Base-by-base conservation (phyloP, 345 rosid genomes). In the Melastoma malabathricum region DNA sequence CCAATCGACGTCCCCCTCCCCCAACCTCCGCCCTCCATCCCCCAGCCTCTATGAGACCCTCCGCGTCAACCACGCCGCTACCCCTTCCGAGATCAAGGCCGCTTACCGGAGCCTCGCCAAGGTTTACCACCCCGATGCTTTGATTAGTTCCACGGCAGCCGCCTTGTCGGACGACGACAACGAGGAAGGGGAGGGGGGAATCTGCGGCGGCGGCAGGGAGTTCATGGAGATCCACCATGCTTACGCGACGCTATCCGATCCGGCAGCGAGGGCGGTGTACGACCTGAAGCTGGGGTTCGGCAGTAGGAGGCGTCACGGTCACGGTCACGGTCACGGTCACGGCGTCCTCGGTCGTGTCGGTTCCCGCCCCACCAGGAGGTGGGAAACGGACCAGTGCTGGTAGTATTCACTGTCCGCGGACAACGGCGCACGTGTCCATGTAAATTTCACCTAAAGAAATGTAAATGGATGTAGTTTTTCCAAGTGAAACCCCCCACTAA, bases 31-130 rank as follows among this genome's bases (percentile, higher is more conserved):
- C 18, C 41, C 12, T 14, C 18, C 38, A 27, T 27, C 79, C 9
- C 59, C 69, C 59, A 64, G 76, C 44, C 52, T 66, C 20, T 58
- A 58, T 41, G 61, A 58, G 20, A 29, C 48, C 13, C 54, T 58
- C 16, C 46, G 54, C 18, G 48, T 58, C 46, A 23, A 58, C 19
- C 29, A 31, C 16, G 48, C 61, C 34, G 61, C 61, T 18, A 31
- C 61, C 39, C 23, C 47, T 47, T 39, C 48, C n/a, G 86, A 81
- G 74, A 84, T 84, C 53, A 84, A 81, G 74, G 62, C 66, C 59
- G 86, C 94, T 22, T 84, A 84, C 58, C 61, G 89, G 65, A 61
- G 65, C 50, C 64, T 84, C 22, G 62, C 67, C 4, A 63, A 63
- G 62, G 43, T 58, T 14, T 25, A 46, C 62, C 67, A 57, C 53